phyloP scores from a whole-genome alignment of 1,284 basidiomycete genomes.

The Boletus hoseneyae region DNA sequence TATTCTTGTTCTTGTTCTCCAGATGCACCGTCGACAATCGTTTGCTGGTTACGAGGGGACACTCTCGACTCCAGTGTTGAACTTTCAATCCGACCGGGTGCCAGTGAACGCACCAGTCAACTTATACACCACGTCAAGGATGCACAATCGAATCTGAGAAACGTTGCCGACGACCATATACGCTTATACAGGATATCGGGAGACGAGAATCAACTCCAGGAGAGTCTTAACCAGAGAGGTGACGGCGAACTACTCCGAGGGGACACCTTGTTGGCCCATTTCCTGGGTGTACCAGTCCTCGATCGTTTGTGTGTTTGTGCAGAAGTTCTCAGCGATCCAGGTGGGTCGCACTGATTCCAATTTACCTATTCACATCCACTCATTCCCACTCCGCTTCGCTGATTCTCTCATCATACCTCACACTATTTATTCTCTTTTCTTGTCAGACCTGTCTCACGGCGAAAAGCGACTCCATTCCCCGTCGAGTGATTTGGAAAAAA shows the following conservation, averaged over 20 bases:
- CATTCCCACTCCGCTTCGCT: no score
- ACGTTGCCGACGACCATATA: no score
- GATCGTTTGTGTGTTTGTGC: no score
- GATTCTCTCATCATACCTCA: no score
- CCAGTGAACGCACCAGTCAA: neutral
- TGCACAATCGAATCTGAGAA: neutral
- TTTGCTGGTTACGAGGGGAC: neutral
- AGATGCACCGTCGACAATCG: neutral
- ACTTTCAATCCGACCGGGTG: neutral
- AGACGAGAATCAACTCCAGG: neutral
- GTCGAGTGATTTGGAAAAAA: no score
- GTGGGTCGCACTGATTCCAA: no score
- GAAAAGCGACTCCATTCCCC: no score
- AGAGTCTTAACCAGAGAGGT: neutral
- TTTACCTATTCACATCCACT: no score
- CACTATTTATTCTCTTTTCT: no score
- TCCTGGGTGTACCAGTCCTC: neutral
- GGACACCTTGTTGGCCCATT: neutral
- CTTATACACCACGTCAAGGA: neutral
- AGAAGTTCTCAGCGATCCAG: no score
- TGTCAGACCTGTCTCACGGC: no score
- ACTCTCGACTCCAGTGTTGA: neutral
- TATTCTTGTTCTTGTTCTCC: neutral
- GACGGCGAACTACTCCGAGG: neutral
- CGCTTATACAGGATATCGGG: neutral